Base-by-base conservation (phyloP, 2,329 filamentous ascomycete genomes). In the Apiospora rasikravindrae region DNA sequence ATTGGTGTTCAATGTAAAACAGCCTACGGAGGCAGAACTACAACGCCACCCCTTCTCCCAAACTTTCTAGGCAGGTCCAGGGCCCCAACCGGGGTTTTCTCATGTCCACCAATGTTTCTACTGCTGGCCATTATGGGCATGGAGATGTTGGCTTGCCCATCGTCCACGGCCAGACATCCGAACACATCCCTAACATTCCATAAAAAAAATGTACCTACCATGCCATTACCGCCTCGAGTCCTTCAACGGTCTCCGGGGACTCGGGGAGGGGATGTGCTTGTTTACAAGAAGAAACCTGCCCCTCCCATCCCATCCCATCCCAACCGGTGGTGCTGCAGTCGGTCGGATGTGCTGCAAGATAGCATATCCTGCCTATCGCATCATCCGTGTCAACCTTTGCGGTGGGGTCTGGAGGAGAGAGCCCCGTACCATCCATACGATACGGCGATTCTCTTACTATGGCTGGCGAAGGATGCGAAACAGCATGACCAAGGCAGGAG, bases 1-100 rank as follows among this genome's bases (percentile, higher is more conserved):
- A 71, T 76, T 76, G 78, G 77, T 77, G 78, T 81, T 81, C 78
- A 81, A 81, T 80, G 78, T 80, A 80, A 81, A 81, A 81, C 80
- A 80, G 70, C 73, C 78, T 79, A 80, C 76, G 77, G 78, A 80
- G 77, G 76, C 76, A 77, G 73, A 76, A 75, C 75, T 73, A 74
- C 73, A 74, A 73, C 74, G 73, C 72, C 49, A 70, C 53, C 71
- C 71, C 70, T 73, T 72, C 71, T 47, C 67, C 67, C 44, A 69
- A 68, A 68, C 44, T 40, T 49, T 49, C 67, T 69, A 64, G 57
- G 33, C 57, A 64, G 57, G 29, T 37, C 57, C 61, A 69, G 61
- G 22, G 24, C 67, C 69, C 67, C 47, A 71, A 57, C 67, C 44
- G 44, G 16, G 42, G 70, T 51, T 42, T 42, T 73, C 47, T 49